Evolutionary conservation across 805 yeast genomes (phyloP), one percentile per base, ranked within the genome.

Genomic region (Yarrowia yakushimensis): DNA sequence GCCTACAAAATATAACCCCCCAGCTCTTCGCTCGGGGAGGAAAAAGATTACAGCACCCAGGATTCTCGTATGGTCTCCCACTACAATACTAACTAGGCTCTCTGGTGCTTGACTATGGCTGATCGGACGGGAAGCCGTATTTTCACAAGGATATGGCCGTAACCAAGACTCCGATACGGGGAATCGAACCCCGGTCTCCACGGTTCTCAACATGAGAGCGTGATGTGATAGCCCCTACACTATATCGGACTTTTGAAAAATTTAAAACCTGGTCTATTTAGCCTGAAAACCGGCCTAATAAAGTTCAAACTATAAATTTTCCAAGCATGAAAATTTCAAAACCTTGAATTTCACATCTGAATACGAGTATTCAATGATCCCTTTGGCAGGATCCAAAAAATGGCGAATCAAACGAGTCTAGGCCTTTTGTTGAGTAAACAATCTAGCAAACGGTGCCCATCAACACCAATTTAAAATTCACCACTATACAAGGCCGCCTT

Each of bases 121-220:
- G 52, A 45, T 45, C 52, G 52, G 52, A 45, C 52, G 52, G 52
- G 52, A 45, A 45, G 52, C 52, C 52, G 52, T 45, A 45, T 45
- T 45, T 45, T 45, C 52, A 45, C 52, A 36, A 45, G 52, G 52
- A 45, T 45, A 45, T 45, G 52, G 52, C 52, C 52, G 52, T 45
- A 48, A 48, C 39, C 39, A 33, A 54, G 13, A 10, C 60, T 54
- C 60, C 60, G 60, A 54, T 37, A 54, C 60, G 60, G 60, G 60
- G 60, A 54, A 54, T 54, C 60, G 60, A 54, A 54, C 60, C 60
- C 60, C 60, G 60, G 60, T 54, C 60, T 54, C 57, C 57, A 48
- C 57, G 57, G 57, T 33, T 48, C 57, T 48, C 57, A 48, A 11
- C 13, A 48, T 48, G 57, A 48, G 57, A 48, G 57, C 57, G 57